These are phyloP conservation scores for Cladosporium velox DNA, from an alignment of 2,329 filamentous ascomycete genomes.

Conservation along the genomic window DNA sequence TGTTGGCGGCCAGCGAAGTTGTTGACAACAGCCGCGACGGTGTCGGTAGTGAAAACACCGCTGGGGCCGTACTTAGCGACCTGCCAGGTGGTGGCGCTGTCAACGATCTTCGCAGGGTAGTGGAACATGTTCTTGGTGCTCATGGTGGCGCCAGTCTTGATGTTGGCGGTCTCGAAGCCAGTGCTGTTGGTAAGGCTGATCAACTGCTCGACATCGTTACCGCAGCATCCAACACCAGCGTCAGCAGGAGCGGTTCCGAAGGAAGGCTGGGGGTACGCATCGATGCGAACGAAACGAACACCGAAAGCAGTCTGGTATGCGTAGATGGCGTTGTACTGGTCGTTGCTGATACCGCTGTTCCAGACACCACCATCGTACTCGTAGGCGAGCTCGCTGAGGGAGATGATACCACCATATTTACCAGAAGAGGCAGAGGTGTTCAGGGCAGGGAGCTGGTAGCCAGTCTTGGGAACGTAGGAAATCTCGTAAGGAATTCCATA, in stretches of 20 bases:
- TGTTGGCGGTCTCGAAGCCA: constrained; percentile 56
- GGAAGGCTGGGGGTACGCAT: constrained; percentile 57
- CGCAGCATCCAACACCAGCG: constrained; percentile 52
- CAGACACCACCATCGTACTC: constrained; percentile 50
- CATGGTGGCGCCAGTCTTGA: constrained; percentile 53
- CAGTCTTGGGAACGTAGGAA: constrained; percentile 56
- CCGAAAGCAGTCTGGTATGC: constrained; percentile 61
- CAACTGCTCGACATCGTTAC: constrained; percentile 52
- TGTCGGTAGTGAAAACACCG: constrained; percentile 42
- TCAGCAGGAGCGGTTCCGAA: constrained; percentile 47
- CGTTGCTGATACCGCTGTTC: constrained; percentile 56
- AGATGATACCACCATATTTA: constrained; percentile 62
- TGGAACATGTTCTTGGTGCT: constrained; percentile 59
- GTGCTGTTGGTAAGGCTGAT: constrained; percentile 56
- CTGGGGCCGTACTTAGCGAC: constrained; percentile 55
- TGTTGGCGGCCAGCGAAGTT: constrained; percentile 60
- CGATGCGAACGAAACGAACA: constrained; percentile 62
- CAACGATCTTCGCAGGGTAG: constrained; percentile 58
- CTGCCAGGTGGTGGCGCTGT: constrained; percentile 55
- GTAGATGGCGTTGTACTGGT: constrained; percentile 59
- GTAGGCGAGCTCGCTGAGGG: constrained; percentile 57
- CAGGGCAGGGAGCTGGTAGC: constrained; percentile 54
- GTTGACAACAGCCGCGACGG: constrained; percentile 62
- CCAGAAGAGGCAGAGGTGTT: constrained; percentile 52
- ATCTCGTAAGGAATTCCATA: constrained; percentile 63